Evolutionary conservation across 2,329 filamentous ascomycete species (phyloP), one percentile per base, ranked within the genome.

Genomic region (Phaeosphaeriaceae sp.): DNA sequence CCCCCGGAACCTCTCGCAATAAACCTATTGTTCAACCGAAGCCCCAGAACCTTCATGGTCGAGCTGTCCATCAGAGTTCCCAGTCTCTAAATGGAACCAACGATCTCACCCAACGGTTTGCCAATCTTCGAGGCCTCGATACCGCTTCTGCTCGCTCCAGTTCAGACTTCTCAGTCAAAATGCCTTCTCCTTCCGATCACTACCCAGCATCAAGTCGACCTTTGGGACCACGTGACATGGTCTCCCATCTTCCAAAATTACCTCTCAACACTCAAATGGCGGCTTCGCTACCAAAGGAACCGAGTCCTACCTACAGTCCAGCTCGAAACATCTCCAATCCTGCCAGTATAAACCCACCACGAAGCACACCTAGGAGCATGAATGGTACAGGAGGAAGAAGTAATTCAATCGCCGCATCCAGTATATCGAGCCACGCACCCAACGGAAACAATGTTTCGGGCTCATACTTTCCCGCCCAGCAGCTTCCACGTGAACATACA

Each of bases 291-390:
- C 88, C 88, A 9, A 88, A 88, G 67, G 74, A 87, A 37, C 89
- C 89, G 1, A 87, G 87, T 62, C 87, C 89, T 6, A 89, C 89
- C 3, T 92, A 92, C 65, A 91, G 86, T 61, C 89, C 89, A n/a
- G 87, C 87, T 1, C 81, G 88, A 28, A 89, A 89, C 21, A 88
- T 85, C 47, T 79, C 87, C 4, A 85, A 86, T 3, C 84, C 82
- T 18, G 85, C 86, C 51, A 80, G 83, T 18, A 82, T 88, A 7
- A 81, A 86, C 33, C 80, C 86, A 2, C 88, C 87, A 1, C 79
- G 86, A 18, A 87, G 83, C 60, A 86, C 83, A 3, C 81, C 86
- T 1, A 79, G 87, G 13, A 84, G 83, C 54, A 80, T 87, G 64
- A 86, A 85, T 42, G 83, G 81, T 6, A 76, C 73, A 5, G 74